Base-by-base conservation (phyloP, 2,329 filamentous ascomycete species). In the Alternaria tenuissima region DNA sequence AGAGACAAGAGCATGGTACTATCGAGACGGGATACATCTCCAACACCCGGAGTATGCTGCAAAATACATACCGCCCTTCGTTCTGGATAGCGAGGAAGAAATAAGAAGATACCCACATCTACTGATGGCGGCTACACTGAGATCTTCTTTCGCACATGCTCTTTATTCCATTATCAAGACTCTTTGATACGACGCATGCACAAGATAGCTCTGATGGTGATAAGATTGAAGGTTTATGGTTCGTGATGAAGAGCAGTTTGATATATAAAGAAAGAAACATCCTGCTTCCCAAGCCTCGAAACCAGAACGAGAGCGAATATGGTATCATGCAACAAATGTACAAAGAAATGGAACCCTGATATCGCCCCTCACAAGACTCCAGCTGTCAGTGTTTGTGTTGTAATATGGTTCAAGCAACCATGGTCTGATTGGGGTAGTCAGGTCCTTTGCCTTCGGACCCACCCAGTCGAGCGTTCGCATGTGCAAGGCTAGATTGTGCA, bases 21-120 rank as follows among this genome's bases (percentile, higher is more conserved):
- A 79, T 89, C n/a, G 82, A 86, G 61, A 89, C 91, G 12, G 93
- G 93, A 7, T 99, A 99, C 75, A 95, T 98, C 48, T 91, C 93
- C 69, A 92, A 98, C 73, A 80, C 85, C 14, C 81, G 88, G 53
- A 97, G 93, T 73, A 95, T 99, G 92, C 81, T 97, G 70, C 89
- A 91, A 75, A 95, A 90, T 57, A 85, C 87, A 6, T 99, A 98
- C 77, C 84, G 83, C 62, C 92, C 92, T 16, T 91, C 89, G 55
- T 88, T 91, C 63, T 99, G 95, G 95, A 83, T 96, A 28, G 94
- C 92, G 34, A 87, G 90, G 63, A 99, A 96, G 81, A 62, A 46
- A 18, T 54, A 34, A 56, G 9, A 3, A 18, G 9, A 38, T 20
- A 18, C 1, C 5, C 5, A 34, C 14, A 36, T 20, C 0, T n/a